Evolutionary conservation across 495 filamentous ascomycete species (phyloP).

Genomic region (Penicillium lividum): DNA sequence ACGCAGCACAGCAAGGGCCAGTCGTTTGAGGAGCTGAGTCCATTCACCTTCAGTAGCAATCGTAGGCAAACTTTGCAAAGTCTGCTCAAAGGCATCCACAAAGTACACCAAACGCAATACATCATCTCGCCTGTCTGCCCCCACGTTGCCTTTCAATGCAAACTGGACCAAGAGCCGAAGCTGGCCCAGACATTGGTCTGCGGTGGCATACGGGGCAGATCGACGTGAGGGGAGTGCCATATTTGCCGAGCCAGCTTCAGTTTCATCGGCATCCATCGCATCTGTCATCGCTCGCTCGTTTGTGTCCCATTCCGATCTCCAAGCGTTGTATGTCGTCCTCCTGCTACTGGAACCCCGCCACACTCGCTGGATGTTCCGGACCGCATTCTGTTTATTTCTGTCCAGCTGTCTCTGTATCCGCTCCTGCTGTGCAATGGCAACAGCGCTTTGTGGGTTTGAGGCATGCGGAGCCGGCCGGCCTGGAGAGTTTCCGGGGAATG

Average conservation of each 20-base stretch:
- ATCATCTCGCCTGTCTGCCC: conserved; percentile 35
- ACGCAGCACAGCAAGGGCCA: conserved; percentile 47
- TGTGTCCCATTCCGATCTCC: conserved; percentile 71
- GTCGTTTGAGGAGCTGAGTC: conserved; percentile 47
- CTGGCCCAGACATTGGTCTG: conserved; percentile 48
- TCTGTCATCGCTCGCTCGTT: conserved; percentile 27
- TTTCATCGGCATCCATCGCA: conserved; percentile 14
- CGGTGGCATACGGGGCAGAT: conserved; percentile 46
- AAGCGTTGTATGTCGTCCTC: conserved; percentile 53
- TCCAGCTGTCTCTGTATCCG: conserved; percentile 78
- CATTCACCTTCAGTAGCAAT: conserved; percentile 48
- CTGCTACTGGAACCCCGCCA: conserved; percentile 81
- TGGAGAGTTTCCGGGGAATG: conserved; percentile 39
- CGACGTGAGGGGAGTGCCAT: conserved; percentile 13
- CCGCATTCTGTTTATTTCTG: conserved; percentile 73
- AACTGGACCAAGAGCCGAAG: conserved; percentile 54
- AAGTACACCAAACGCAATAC: conserved; percentile 47
- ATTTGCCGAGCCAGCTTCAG: conserved; percentile 3
- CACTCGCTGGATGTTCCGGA: conserved; percentile 70
- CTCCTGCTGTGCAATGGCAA: conserved; percentile 84
- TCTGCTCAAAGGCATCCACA: conserved; percentile 42
- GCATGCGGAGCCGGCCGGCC: conserved; percentile 41
- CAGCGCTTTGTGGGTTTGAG: conserved; percentile 68
- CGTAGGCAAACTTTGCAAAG: conserved; percentile 37
- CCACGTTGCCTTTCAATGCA: conserved; percentile 20